phyloP scores from a whole-genome alignment of 768 basidiomycete genomes.

The Albatrellus ellisii region DNA sequence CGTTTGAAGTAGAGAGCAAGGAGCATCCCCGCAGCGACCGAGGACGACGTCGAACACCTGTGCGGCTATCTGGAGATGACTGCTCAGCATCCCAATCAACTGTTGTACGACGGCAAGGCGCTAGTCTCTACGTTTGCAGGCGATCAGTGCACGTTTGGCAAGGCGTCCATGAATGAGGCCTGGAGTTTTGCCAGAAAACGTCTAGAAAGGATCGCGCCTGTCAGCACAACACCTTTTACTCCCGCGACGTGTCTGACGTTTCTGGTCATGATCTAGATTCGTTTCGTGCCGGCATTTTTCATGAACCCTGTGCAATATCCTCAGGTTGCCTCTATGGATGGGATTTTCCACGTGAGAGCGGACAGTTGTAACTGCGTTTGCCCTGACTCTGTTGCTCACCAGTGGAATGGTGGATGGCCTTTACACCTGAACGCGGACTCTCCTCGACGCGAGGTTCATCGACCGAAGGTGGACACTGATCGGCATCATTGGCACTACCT shows the following conservation, averaged over 20 bases:
- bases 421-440: slow-evolving; percentile 31
- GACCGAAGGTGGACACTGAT: slow-evolving; percentile 30
- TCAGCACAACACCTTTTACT: slow-evolving; percentile 2
- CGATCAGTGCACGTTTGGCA: slow-evolving; percentile 22
- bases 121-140: slow-evolving; percentile 27
- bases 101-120: slow-evolving; percentile 18
- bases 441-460: slow-evolving; percentile 11
- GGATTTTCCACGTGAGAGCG: slow-evolving; percentile 22
- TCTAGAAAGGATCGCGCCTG: slow-evolving; percentile 21
- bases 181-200: slow-evolving; percentile 19
- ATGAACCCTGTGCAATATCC: slow-evolving; percentile 22
- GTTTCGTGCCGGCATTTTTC: slow-evolving; percentile 21
- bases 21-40: slow-evolving; percentile 8
- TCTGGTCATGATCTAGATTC: slow-evolving; percentile 15
- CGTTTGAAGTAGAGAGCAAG: slow-evolving; percentile 19
- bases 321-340: slow-evolving; percentile 23
- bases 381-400: too few species aligned
- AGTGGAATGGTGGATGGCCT: slow-evolving; percentile 22
- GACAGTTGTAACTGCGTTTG: neutral
- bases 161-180: slow-evolving; percentile 12
- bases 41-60: slow-evolving; percentile 13
- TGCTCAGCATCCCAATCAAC: slow-evolving; percentile 21
- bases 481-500: slow-evolving; percentile 39
- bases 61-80: slow-evolving; percentile 18
- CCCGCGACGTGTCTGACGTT: neutral